phyloP scores from a whole-genome alignment of 108 stramenopile genomes.

The Conticribra guillardii region DNA sequence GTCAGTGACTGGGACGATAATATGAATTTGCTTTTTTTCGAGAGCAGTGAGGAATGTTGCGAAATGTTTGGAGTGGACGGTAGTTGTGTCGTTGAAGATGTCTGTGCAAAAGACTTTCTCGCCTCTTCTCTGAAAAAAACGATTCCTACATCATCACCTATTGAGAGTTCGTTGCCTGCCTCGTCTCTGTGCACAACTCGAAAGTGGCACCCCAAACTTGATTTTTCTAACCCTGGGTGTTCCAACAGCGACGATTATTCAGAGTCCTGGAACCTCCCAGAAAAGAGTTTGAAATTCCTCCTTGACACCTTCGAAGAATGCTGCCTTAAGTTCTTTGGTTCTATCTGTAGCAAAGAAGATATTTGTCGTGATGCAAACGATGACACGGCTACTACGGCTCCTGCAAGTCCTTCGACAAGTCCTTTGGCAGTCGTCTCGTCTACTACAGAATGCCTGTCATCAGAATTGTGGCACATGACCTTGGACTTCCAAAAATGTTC shows the following conservation, averaged over 20 bases:
- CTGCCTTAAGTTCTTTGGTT: background rate
- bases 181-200: background rate
- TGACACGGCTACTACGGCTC: no score
- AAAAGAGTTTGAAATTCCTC: background rate
- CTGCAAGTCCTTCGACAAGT: no score
- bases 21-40: background rate
- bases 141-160: background rate
- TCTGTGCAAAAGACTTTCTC: no score
- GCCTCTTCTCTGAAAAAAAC: background rate
- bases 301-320: background rate
- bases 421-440: no score
- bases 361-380: background rate
- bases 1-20: background rate
- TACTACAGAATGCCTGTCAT: background rate
- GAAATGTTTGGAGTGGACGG: background rate
- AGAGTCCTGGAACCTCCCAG: background rate
- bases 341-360: background rate
- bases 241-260: background rate
- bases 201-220: background rate
- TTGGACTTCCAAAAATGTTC: slow-evolving; percentile 1
- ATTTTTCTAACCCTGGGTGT: background rate
- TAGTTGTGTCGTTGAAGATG: background rate
- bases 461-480: background rate
- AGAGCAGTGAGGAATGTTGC: background rate
- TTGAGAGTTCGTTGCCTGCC: background rate